phyloP scores from a whole-genome alignment of 2,329 filamentous ascomycete genomes.

The Parafenestella ontariensis region DNA sequence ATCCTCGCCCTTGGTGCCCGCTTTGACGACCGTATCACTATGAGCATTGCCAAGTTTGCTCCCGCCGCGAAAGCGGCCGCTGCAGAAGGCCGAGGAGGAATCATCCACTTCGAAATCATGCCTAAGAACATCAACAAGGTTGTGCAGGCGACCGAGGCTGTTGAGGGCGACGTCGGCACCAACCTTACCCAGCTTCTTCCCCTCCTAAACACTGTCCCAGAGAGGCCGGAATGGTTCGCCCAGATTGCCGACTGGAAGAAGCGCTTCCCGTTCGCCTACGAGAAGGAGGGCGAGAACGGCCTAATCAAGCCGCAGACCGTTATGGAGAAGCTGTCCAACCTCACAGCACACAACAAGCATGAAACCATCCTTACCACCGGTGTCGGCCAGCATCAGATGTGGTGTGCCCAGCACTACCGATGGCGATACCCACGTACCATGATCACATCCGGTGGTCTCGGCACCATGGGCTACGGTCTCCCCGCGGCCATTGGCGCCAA shows the following conservation, averaged over 20 bases:
- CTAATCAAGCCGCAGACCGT: slow-evolving; percentile 94
- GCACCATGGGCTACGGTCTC: slow-evolving; percentile 95
- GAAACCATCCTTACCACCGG: slow-evolving; percentile 89
- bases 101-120: slow-evolving; percentile 97
- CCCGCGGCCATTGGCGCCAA: slow-evolving; percentile 96
- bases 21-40: slow-evolving; percentile 95
- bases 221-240: slow-evolving; percentile 84
- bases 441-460: slow-evolving; percentile 95
- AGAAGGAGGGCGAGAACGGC: slow-evolving; percentile 75
- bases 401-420: slow-evolving; percentile 94
- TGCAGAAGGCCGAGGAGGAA: slow-evolving; percentile 84
- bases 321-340: slow-evolving; percentile 86
- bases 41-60: slow-evolving; percentile 82
- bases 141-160: slow-evolving; percentile 91
- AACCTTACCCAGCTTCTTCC: slow-evolving; percentile 82
- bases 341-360: slow-evolving; percentile 81
- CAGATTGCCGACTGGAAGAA: slow-evolving; percentile 92
- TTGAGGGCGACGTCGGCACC: slow-evolving; percentile 87
- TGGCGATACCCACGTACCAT: slow-evolving; percentile 92
- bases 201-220: slow-evolving; percentile 67
- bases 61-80: slow-evolving; percentile 87
- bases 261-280: slow-evolving; percentile 88
- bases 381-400: slow-evolving; percentile 99
- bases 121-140: slow-evolving; percentile 99
- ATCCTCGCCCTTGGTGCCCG: slow-evolving; percentile 93